A percentile compares a stretch with the other conserved stretches of the same genome.
Conservation (phyloP, 129 eudicot species). For the Calendula officinalis region DNA sequence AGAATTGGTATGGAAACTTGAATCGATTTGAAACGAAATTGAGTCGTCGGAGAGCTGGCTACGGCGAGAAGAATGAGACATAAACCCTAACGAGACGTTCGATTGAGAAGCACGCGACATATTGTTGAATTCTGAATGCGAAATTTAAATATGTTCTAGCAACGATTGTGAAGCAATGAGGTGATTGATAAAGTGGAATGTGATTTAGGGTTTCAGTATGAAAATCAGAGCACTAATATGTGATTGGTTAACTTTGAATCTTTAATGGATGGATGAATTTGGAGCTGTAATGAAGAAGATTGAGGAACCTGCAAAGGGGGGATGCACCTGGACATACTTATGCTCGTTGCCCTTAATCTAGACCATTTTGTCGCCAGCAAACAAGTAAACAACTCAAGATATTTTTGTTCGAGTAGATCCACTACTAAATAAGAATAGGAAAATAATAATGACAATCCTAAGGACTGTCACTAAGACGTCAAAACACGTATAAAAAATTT, state of each 20-base stretch:
- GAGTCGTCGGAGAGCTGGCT: constrained; percentile 48
- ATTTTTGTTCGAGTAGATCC: not conserved
- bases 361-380: not conserved
- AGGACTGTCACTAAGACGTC: too few species aligned
- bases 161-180: constrained; percentile 13
- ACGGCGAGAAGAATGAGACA: constrained; percentile 46
- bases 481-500: too few species aligned
- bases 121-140: constrained; percentile 9
- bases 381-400: not conserved
- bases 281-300: not conserved
- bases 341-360: not conserved
- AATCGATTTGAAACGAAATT: constrained; percentile 72
- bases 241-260: not conserved
- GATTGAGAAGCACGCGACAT: constrained; percentile 49
- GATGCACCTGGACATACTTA: constrained; percentile 19
- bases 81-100: constrained; percentile 59
- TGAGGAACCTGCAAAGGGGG: not conserved
- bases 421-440: too few species aligned
- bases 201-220: constrained; percentile 11
- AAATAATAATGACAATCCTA: too few species aligned
- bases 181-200: constrained; percentile 3
- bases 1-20: constrained; percentile 43
- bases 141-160: not conserved
- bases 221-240: not conserved
- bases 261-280: constrained; percentile 1